Percentiles rank a stretch among this genome's conserved stretches.
Conservation (phyloP, 441 rosid genomes). For the Arabidopsis lyrata region DNA sequence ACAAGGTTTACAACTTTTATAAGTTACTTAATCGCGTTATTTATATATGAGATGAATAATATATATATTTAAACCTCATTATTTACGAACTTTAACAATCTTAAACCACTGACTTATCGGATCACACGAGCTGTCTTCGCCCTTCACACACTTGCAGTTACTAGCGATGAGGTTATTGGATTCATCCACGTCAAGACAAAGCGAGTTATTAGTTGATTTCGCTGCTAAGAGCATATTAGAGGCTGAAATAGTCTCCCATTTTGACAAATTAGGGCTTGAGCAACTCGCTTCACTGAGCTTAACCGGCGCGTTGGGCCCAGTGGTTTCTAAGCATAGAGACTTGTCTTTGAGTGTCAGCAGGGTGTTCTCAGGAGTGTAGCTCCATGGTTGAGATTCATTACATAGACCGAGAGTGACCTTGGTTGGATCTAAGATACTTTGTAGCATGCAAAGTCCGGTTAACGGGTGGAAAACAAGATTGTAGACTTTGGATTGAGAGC, state of each 20-base stretch:
- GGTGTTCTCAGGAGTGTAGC: slow-evolving; percentile 9
- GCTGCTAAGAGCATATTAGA: slow-evolving; percentile 33
- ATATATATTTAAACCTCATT: background rate
- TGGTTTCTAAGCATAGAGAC: slow-evolving; percentile 13
- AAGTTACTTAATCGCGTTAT: background rate
- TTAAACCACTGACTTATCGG: slow-evolving; percentile 37
- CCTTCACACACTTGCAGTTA: slow-evolving; percentile 28
- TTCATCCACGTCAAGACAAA: slow-evolving; percentile 37
- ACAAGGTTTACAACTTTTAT: background rate
- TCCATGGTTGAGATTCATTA: slow-evolving; percentile 28
- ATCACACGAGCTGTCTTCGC: slow-evolving; percentile 25
- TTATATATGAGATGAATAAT: background rate
- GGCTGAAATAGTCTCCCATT: slow-evolving; percentile 27
- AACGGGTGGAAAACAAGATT: slow-evolving; percentile 25
- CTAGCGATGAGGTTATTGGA: slow-evolving; percentile 11
- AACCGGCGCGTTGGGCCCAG: slow-evolving; percentile 1
- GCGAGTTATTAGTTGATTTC: background rate
- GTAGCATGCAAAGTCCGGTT: slow-evolving; percentile 37
- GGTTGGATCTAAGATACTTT: background rate
- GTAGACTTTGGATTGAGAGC: slow-evolving; percentile 1
- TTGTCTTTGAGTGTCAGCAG: slow-evolving; percentile 13
- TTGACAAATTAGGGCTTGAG: background rate
- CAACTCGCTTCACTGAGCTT: slow-evolving; percentile 10
- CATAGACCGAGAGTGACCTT: slow-evolving; percentile 23
- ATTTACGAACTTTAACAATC: slow-evolving; percentile 1